Percentiles rank a stretch among this genome's conserved stretches.
phyloP scores from a whole-genome alignment of 2,329 filamentous ascomycete genomes.

The Tolypocladium endophyticum region DNA sequence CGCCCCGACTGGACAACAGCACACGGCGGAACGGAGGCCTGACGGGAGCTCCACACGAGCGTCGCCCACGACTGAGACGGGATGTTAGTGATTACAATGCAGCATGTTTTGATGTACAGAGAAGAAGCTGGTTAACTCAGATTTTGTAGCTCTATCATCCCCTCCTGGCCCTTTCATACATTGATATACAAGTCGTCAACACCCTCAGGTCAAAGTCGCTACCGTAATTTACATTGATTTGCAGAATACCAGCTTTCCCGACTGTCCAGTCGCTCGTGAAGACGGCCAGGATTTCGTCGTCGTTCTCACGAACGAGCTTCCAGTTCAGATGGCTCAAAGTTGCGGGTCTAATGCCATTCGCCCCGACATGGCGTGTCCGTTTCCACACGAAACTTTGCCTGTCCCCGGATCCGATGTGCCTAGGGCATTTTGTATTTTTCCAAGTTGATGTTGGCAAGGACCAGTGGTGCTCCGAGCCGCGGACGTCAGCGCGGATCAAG shows the following conservation, averaged over 20 bases:
- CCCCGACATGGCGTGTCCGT: constrained; percentile 3
- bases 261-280: constrained; percentile 1
- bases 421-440: neutral
- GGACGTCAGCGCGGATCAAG: neutral
- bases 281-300: constrained; percentile 3
- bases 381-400: constrained; percentile 3
- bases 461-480: constrained; percentile 4
- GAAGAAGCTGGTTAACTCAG: no score
- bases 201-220: constrained; percentile 4
- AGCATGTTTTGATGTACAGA: no score
- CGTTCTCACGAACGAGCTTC: constrained; percentile 2
- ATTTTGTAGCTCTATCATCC: no score
- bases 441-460: neutral
- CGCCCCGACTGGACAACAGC: no score
- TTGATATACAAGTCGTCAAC: constrained; percentile 1
- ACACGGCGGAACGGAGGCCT: no score
- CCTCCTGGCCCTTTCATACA: neutral
- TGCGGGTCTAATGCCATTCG: constrained; percentile 3
- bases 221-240: constrained; percentile 6
- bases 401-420: neutral
- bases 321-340: constrained; percentile 5
- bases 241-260: constrained; percentile 3
- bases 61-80: no score
- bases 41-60: no score
- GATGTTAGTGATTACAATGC: no score